phyloP scores from a whole-genome alignment of 2,329 filamentous ascomycete species.

The Dactylonectria macrodidyma region DNA sequence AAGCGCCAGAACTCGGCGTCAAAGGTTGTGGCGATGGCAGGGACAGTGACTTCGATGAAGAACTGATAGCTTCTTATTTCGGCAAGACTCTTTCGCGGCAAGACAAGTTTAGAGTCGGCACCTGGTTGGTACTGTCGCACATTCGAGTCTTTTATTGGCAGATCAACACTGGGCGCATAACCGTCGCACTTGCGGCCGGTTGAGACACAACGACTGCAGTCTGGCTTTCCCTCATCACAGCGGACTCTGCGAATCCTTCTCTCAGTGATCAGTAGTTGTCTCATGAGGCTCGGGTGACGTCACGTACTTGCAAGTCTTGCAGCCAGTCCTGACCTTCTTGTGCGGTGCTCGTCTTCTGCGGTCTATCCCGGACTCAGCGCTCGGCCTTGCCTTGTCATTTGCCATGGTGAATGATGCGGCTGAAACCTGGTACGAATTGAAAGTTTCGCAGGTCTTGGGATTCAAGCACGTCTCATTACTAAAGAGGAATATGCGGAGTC shows the following conservation, averaged over 20 bases:
- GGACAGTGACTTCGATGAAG: constrained; percentile 24
- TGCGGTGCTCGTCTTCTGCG: neutral
- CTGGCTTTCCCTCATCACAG: constrained; percentile 7
- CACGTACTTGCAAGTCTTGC: neutral
- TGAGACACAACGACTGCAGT: constrained; percentile 20
- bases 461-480: too few relatives aligned
- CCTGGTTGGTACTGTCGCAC: neutral
- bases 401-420: neutral
- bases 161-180: neutral
- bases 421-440: neutral
- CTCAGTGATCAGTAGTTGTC: neutral
- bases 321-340: neutral
- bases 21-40: constrained; percentile 15
- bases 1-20: constrained; percentile 25
- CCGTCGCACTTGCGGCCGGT: constrained; percentile 30
- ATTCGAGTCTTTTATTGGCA: neutral
- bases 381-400: neutral
- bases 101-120: neutral
- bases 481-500: neutral
- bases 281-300: neutral
- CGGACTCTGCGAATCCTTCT: neutral
- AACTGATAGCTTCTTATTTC: constrained; percentile 25
- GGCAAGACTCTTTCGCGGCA: neutral
- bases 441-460: neutral
- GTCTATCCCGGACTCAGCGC: neutral